Conservation (phyloP, 441 rosid species). For the Croton laevigatus region DNA sequence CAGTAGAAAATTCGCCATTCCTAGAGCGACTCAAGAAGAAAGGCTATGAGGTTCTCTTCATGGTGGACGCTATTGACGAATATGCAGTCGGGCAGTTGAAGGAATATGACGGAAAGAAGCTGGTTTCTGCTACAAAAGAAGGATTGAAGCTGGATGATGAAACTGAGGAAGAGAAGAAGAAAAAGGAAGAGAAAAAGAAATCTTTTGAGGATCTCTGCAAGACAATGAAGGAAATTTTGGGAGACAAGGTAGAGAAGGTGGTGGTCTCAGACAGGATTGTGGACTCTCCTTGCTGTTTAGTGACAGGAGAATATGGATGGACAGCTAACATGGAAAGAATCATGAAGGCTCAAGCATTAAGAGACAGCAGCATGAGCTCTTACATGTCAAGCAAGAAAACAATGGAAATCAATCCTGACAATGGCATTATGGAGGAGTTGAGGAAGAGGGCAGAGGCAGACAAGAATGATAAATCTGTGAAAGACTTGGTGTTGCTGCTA, state of each 20-base stretch:
- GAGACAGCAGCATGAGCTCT: slow-evolving; percentile 76
- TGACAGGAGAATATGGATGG: slow-evolving; percentile 87
- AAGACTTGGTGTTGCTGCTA: slow-evolving; percentile 60
- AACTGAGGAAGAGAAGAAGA: slow-evolving; percentile 77
- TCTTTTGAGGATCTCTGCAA: slow-evolving; percentile 84
- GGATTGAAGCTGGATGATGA: slow-evolving; percentile 76
- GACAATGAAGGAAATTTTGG: slow-evolving; percentile 71
- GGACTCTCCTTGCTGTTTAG: slow-evolving; percentile 86
- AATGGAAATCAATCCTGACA: slow-evolving; percentile 82
- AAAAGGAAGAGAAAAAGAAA: slow-evolving; percentile 57
- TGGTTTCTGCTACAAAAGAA: slow-evolving; percentile 86
- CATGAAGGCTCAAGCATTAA: slow-evolving; percentile 86
- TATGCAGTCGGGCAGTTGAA: slow-evolving; percentile 82
- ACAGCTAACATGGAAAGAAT: slow-evolving; percentile 90
- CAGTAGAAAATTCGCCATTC: slow-evolving; percentile 96
- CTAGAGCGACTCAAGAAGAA: slow-evolving; percentile 84
- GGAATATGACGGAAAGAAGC: slow-evolving; percentile 86
- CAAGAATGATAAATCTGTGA: slow-evolving; percentile 67
- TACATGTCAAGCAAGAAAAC: slow-evolving; percentile 96
- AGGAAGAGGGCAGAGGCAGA: slow-evolving; percentile 82
- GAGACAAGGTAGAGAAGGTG: slow-evolving; percentile 83
- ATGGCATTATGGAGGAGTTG: slow-evolving; percentile 81
- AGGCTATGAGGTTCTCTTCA: slow-evolving; percentile 80
- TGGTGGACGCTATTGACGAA: slow-evolving; percentile 95
- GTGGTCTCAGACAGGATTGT: slow-evolving; percentile 80